Base-by-base conservation (phyloP, 2,329 filamentous ascomycete genomes). In the Calonectria ilicicola region DNA sequence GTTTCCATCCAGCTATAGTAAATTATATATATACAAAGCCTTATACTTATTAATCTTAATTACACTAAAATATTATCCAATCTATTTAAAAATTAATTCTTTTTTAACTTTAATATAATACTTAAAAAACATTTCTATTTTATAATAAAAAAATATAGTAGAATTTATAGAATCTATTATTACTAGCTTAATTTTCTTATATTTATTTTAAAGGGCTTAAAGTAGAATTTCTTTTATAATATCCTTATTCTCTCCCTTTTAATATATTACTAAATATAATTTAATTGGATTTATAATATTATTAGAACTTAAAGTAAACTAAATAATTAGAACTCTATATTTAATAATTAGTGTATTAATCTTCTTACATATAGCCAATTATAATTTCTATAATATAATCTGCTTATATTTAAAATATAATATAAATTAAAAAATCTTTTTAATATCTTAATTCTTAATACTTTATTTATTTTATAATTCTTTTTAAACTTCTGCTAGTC, bases 251-350 rank as follows among this genome's bases (percentile, higher is more conserved):
- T n/a, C 10, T 12, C 12, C 32, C 9, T 12, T 8, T 35, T 35
- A 10, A 19, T 70, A 70, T 70, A 32, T 62, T 27, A 23, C 29
- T 14, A 70, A 42, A n/a, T 4, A 19, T 42, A 66, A 19, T 26
- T 69, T 69, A 21, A 69, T 35, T 14, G 35, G 56, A 44, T 63
- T 63, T n/a, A 35, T 64, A 26, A 72, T 72, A 40, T 74, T 42
- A 62, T 69, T 72, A 27, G 66, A 66, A 56, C 72, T 74, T 14
- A 74, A 5, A 23, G 63, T 74, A 32, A 74, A 70, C 63, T 47
- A 72, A 46, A 74, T 72, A 14, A 51, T 69, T n/a, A 58, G 63
- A 21, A 70, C 44, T 14, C 66, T 47, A 26, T 70, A 46, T 21
- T 56, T 40, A 19, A 74, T 65, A 14, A 74, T 72, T 1, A 72